Base-by-base conservation (phyloP, 2,329 filamentous ascomycete species). In the Colletotrichum kahawae region DNA sequence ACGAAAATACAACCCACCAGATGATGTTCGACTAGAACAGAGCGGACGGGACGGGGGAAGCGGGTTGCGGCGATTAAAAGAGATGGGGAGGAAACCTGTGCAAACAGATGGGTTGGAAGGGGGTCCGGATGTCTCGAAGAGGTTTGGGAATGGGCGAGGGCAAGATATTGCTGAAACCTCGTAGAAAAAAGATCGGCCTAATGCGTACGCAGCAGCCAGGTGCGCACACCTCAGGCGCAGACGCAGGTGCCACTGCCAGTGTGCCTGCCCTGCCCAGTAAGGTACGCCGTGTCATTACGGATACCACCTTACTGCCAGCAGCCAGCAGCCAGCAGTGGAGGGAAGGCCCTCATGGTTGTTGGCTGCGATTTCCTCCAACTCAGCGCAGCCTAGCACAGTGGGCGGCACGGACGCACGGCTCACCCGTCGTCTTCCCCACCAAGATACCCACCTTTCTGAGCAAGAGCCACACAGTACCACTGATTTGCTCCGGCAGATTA, bases 101-200 rank as follows among this genome's bases (percentile, higher is more conserved):
- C 70, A 76, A 74, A 74, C 54, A 69, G 64, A 74, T 66, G 70
- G 60, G 59, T 71, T 76, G 66, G 75, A 71, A 76, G 67, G 75
- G 67, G 75, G 63, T 68, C 67, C 67, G 71, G 71, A 71, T 76
- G 75, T 76, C 71, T 76, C 71, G 75, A 71, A 75, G 78, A 77
- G 75, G 78, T 80, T 79, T 79, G 77, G 78, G 71, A 78, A 70
- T 72, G 74, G 69, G 66, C 73, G 79, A 77, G 68, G 78, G 76
- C 75, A 79, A 79, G 79, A 70, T 77, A 71, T 75, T 77, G 79
- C 77, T 80, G 79, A 80, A 81, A 81, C 80, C 73, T 76, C 75
- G 67, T 60, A 33, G 57, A 75, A 77, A 78, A 77, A 77, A 77
- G 69, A 77, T 71, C 69, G 65, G 73, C 69, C 69, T 77, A 48